Evolutionary conservation across 306 rosid species (phyloP).

Genomic region (Medicago lupulina): DNA sequence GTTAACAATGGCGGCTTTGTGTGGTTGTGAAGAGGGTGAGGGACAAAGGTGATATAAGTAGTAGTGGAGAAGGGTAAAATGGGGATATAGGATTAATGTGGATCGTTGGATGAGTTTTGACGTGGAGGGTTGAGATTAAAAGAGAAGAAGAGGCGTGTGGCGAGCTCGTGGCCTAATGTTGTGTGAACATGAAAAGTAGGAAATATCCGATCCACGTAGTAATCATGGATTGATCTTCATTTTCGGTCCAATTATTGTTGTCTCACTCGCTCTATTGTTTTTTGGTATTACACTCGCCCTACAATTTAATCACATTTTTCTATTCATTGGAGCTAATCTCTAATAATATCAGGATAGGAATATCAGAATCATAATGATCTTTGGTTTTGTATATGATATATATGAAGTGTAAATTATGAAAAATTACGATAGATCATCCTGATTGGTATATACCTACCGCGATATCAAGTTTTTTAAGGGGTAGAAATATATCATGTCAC

Average conservation of each 20-base stretch:
- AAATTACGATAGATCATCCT: too few relatives aligned
- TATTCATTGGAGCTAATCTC: too few relatives aligned
- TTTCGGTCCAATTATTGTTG: constrained; percentile 7
- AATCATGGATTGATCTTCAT: background rate
- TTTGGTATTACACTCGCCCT: background rate
- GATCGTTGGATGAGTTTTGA: constrained; percentile 40
- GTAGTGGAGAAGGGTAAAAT: constrained; percentile 18
- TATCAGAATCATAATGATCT: too few relatives aligned
- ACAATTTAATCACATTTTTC: too few relatives aligned
- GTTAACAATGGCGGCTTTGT: constrained; percentile 27
- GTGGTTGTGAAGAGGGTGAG: background rate
- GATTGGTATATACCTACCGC: too few relatives aligned
- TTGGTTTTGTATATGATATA: too few relatives aligned
- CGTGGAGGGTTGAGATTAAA: constrained; percentile 35
- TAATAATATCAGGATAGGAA: too few relatives aligned
- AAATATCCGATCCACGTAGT: constrained; percentile 49
- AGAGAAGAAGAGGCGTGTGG: constrained; percentile 61
- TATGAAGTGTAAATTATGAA: too few relatives aligned
- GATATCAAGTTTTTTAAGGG: too few relatives aligned
- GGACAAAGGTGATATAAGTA: constrained; percentile 43
- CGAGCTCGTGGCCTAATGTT: constrained; percentile 56
- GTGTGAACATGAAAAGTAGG: constrained; percentile 26
- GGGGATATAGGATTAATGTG: background rate
- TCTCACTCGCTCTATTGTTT: constrained; percentile 19
- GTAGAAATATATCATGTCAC: too few relatives aligned